Evolutionary conservation across 208 protist species (phyloP).

Genomic region (Leishmania turanica): DNA sequence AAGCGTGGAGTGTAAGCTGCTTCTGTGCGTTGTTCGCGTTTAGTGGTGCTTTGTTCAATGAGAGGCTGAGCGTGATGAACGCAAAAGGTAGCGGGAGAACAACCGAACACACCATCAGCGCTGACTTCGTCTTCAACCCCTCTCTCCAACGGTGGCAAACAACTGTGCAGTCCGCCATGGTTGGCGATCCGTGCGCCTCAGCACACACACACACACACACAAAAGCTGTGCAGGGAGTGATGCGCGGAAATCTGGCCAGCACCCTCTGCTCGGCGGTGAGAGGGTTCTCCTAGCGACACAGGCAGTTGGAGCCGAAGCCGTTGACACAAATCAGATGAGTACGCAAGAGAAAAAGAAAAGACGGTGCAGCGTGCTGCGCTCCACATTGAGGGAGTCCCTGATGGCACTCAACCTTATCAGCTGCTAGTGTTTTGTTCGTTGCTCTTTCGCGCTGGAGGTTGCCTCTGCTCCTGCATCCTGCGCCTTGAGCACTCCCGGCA

Average conservation of each 20-base stretch:
- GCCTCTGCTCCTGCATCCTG: constrained; percentile 59
- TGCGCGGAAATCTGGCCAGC: background rate
- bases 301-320: background rate
- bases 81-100: background rate
- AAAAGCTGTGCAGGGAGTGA: background rate
- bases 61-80: background rate
- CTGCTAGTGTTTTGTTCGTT: background rate
- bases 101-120: background rate
- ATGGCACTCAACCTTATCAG: background rate
- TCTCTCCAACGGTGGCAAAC: background rate
- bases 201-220: background rate
- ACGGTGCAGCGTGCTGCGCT: background rate
- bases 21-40: background rate
- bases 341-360: background rate
- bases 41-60: background rate
- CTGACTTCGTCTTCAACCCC: background rate
- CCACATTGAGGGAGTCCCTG: background rate
- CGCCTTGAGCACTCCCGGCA: constrained; percentile 39
- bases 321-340: background rate
- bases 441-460: background rate
- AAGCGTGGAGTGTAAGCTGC: background rate
- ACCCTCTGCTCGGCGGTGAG: background rate
- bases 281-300: background rate
- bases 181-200: background rate
- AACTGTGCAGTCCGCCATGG: background rate